These are phyloP conservation scores for Ensete glaucum DNA, from an alignment of 176 grass and related monocot genomes.

Conservation along the genomic window DNA sequence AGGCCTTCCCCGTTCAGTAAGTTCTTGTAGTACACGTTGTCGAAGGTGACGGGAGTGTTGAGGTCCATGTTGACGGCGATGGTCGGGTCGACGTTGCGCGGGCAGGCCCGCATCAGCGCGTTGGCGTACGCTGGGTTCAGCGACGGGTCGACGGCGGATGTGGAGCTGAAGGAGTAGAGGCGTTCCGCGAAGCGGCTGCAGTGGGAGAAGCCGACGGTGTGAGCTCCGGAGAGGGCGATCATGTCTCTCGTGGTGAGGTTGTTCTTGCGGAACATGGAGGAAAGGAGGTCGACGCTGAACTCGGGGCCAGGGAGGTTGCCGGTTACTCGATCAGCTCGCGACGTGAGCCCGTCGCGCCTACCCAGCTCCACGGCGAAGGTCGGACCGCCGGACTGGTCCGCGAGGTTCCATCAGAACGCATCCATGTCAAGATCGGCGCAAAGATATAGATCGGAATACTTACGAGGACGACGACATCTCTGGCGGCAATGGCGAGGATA, in stretches of 20 bases:
- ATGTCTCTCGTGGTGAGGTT: constrained; percentile 44
- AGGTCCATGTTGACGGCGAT: constrained; percentile 64
- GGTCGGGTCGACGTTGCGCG: constrained; percentile 57
- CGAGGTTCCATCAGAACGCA: background rate
- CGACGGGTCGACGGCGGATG: constrained; percentile 41
- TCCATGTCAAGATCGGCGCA: background rate
- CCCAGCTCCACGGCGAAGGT: constrained; percentile 63
- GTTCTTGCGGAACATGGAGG: constrained; percentile 34
- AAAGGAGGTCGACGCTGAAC: constrained; percentile 39
- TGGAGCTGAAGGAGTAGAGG: constrained; percentile 25
- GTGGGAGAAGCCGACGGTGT: constrained; percentile 82
- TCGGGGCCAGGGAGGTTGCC: constrained; percentile 31
- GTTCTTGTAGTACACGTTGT: constrained; percentile 92
- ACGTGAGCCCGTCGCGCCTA: constrained; percentile 44
- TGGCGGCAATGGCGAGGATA: constrained; percentile 78
- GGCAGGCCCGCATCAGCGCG: constrained; percentile 62
- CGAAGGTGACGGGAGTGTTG: constrained; percentile 51
- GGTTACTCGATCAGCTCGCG: constrained; percentile 37
- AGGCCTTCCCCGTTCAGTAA: constrained; percentile 57
- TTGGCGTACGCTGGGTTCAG: constrained; percentile 47
- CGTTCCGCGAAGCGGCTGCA: constrained; percentile 62
- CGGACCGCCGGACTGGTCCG: constrained; percentile 41
- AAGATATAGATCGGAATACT: background rate
- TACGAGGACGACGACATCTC: constrained; percentile 67
- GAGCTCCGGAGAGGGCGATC: constrained; percentile 74